Percentiles rank a stretch among this genome's conserved stretches.
These are phyloP conservation scores for Saposhnikovia divaricata DNA, from an alignment of 129 eudicot genomes.

Conservation along the genomic window DNA sequence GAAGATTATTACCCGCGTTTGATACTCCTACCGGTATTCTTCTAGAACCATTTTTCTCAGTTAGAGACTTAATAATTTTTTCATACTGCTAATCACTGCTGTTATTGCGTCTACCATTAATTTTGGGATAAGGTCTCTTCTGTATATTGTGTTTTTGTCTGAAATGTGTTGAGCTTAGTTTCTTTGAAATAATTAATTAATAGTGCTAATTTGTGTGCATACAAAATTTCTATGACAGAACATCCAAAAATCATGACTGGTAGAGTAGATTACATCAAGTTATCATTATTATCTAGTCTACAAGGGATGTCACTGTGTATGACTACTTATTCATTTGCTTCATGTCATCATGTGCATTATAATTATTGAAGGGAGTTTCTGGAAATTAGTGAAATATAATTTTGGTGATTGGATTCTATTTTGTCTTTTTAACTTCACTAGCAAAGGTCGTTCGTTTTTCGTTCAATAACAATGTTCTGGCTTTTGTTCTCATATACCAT, in stretches of 20 bases:
- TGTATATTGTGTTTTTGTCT: not conserved
- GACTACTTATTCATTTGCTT: not conserved
- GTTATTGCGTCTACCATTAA: not conserved
- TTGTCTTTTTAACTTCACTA: not conserved
- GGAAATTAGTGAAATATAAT: not conserved
- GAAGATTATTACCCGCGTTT: conserved; percentile 93
- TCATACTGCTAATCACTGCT: not conserved
- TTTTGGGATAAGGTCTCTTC: not conserved
- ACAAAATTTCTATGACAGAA: not conserved
- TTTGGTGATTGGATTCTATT: not conserved
- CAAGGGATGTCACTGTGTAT: not conserved
- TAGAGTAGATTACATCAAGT: not conserved
- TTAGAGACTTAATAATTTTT: not conserved
- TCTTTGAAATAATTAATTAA: not conserved
- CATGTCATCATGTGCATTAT: not conserved
- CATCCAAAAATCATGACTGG: not conserved
- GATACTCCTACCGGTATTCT: conserved; percentile 91
- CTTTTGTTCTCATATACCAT: not conserved
- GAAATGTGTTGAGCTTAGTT: not conserved
- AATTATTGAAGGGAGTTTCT: not conserved
- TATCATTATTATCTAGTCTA: not conserved
- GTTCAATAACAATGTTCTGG: not conserved
- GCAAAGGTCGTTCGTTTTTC: not conserved
- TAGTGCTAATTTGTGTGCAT: not conserved
- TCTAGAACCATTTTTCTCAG: not conserved